phyloP scores from a whole-genome alignment of 2,329 filamentous ascomycete genomes.

The Elsinoe fawcettii region DNA sequence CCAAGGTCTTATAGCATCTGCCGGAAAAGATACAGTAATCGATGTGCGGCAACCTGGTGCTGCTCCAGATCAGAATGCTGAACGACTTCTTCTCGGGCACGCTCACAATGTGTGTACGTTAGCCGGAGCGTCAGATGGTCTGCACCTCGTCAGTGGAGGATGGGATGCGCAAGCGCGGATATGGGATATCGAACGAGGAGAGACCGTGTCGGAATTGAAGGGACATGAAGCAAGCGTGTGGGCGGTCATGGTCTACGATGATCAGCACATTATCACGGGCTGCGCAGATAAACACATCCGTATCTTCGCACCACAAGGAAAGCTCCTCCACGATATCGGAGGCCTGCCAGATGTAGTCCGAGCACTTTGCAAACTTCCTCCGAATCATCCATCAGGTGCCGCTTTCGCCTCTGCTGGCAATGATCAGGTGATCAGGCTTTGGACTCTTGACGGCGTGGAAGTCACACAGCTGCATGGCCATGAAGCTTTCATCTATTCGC shows the following conservation, averaged over 20 bases:
- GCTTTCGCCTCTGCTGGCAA: slow-evolving; percentile 95
- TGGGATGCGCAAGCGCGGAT: slow-evolving; percentile 87
- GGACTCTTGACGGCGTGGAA: slow-evolving; percentile 70
- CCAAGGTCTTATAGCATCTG: slow-evolving; percentile 76
- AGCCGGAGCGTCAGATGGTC: slow-evolving; percentile 65
- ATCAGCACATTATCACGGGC: slow-evolving; percentile 67
- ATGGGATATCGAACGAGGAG: slow-evolving; percentile 83
- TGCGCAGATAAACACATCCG: slow-evolving; percentile 87
- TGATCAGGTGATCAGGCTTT: slow-evolving; percentile 79
- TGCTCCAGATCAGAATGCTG: slow-evolving; percentile 64
- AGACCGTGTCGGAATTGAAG: slow-evolving; percentile 60
- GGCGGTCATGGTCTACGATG: slow-evolving; percentile 80
- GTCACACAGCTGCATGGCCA: slow-evolving; percentile 77
- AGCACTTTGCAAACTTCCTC: slow-evolving; percentile 74
- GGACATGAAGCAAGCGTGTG: slow-evolving; percentile 81
- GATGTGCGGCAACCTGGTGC: slow-evolving; percentile 71
- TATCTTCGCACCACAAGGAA: slow-evolving; percentile 62
- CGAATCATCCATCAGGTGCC: slow-evolving; percentile 68
- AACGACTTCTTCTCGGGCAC: slow-evolving; percentile 80
- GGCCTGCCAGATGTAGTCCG: slow-evolving; percentile 77
- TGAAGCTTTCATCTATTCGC: slow-evolving; percentile 87
- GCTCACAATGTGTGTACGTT: slow-evolving; percentile 80
- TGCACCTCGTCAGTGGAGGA: slow-evolving; percentile 77
- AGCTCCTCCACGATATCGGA: slow-evolving; percentile 56
- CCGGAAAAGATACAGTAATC: slow-evolving; percentile 86